Conservation (phyloP, 768 basidiomycete species). For the Russula emetica region DNA sequence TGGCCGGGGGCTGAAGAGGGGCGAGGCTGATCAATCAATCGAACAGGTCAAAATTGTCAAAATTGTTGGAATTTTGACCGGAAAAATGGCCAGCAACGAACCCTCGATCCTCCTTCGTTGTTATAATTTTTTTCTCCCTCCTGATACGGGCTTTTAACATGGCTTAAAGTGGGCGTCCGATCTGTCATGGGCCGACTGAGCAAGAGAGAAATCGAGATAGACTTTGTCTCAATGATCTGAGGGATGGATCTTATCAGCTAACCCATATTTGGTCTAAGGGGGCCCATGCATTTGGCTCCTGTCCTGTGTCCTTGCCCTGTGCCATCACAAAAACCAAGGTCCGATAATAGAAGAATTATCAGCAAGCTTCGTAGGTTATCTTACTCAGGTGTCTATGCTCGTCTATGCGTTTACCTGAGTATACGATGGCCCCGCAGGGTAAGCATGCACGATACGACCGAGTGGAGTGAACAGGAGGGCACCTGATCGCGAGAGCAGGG, state of each 20-base stretch:
- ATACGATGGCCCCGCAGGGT: not conserved
- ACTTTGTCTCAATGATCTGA: slow-evolving; percentile 18
- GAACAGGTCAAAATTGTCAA: not conserved
- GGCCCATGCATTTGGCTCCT: slow-evolving; percentile 10
- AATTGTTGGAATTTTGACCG: not conserved
- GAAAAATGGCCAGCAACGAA: not conserved
- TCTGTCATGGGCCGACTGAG: not conserved
- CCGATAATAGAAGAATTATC: not conserved
- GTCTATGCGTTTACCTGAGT: not conserved
- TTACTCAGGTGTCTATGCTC: not conserved
- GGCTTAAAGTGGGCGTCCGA: slow-evolving; percentile 10
- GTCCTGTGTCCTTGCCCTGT: not conserved
- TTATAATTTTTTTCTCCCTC: slow-evolving; percentile 1
- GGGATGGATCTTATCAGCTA: slow-evolving; percentile 2
- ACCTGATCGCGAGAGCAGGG: slow-evolving; percentile 23
- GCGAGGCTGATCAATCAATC: not conserved
- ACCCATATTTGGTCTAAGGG: slow-evolving; percentile 14
- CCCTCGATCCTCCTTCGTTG: not conserved
- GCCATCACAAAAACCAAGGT: not conserved
- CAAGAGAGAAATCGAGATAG: slow-evolving; percentile 17
- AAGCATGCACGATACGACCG: not conserved
- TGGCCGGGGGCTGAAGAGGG: not conserved
- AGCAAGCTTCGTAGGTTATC: not conserved
- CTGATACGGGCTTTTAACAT: slow-evolving; percentile 1
- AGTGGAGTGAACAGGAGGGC: slow-evolving; percentile 8